These are phyloP conservation scores for Xylaria sp. DNA, from an alignment of 2,329 filamentous ascomycete genomes.

Conservation along the genomic window DNA sequence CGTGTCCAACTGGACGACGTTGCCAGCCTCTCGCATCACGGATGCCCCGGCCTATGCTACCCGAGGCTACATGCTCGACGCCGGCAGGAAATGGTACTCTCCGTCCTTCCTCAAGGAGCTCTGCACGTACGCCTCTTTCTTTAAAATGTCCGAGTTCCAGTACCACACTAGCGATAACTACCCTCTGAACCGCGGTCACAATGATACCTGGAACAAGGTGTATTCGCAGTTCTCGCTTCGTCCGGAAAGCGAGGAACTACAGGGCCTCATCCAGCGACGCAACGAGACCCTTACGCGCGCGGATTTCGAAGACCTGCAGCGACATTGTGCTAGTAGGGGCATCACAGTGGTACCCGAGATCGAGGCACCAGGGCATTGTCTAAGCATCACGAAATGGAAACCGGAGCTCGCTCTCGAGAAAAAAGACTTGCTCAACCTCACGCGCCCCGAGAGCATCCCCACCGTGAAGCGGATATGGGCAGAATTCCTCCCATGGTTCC, in stretches of 20 bases:
- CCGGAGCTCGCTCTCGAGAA: constrained; percentile 55
- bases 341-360: constrained; percentile 61
- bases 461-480: constrained; percentile 57
- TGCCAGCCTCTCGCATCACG: constrained; percentile 38
- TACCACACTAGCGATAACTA: constrained; percentile 57
- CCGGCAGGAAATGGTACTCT: constrained; percentile 51
- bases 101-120: constrained; percentile 49
- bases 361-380: constrained; percentile 58
- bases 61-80: constrained; percentile 52
- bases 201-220: constrained; percentile 52
- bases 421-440: constrained; percentile 57
- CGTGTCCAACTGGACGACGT: constrained; percentile 38
- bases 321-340: constrained; percentile 55
- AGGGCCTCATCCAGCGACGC: constrained; percentile 49
- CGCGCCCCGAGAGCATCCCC: constrained; percentile 58
- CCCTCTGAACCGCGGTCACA: constrained; percentile 52
- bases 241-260: constrained; percentile 43
- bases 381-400: constrained; percentile 61
- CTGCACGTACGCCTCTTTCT: constrained; percentile 52
- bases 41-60: constrained; percentile 53
- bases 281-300: constrained; percentile 53
- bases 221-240: constrained; percentile 52
- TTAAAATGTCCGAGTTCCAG: constrained; percentile 56
- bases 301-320: constrained; percentile 56
- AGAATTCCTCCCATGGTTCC: constrained; percentile 60